Evolutionary conservation across 495 filamentous ascomycete species (phyloP).

Genomic region (Penicillium soppii): DNA sequence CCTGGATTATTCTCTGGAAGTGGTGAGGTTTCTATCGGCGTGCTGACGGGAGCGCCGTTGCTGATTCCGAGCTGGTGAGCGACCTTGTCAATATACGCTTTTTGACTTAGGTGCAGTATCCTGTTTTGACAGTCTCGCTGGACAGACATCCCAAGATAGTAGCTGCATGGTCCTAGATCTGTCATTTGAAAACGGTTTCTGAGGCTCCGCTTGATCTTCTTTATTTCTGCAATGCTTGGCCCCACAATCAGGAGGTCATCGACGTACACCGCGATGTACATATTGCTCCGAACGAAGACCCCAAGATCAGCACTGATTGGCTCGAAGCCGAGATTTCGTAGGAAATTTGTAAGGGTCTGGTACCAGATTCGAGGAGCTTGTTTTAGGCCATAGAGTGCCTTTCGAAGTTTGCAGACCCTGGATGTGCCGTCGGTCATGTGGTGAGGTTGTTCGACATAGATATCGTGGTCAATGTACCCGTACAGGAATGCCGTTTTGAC

Average conservation of each 20-base stretch:
- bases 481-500: slow-evolving; percentile 34
- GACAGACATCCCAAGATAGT: slow-evolving; percentile 35
- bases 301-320: slow-evolving; percentile 18
- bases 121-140: slow-evolving; percentile 20
- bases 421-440: slow-evolving; percentile 15
- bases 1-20: slow-evolving; percentile 6
- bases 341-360: slow-evolving; percentile 28
- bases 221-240: slow-evolving; percentile 17
- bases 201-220: slow-evolving; percentile 26
- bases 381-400: slow-evolving; percentile 42
- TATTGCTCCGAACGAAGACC: slow-evolving; percentile 21
- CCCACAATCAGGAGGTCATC: slow-evolving; percentile 33
- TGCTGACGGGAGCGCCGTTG: slow-evolving; percentile 9
- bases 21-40: slow-evolving; percentile 7
- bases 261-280: slow-evolving; percentile 32
- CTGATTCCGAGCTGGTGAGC: slow-evolving; percentile 12
- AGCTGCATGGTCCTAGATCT: slow-evolving; percentile 27
- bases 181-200: slow-evolving; percentile 27
- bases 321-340: slow-evolving; percentile 27
- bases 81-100: slow-evolving; percentile 21
- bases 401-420: slow-evolving; percentile 26
- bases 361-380: slow-evolving; percentile 39
- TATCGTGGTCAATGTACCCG: slow-evolving; percentile 23
- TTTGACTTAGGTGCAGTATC: slow-evolving; percentile 19
- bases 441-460: slow-evolving; percentile 28